Evolutionary conservation across 2,329 filamentous ascomycete genomes (phyloP).

Genomic region (Calonectria naviculata): DNA sequence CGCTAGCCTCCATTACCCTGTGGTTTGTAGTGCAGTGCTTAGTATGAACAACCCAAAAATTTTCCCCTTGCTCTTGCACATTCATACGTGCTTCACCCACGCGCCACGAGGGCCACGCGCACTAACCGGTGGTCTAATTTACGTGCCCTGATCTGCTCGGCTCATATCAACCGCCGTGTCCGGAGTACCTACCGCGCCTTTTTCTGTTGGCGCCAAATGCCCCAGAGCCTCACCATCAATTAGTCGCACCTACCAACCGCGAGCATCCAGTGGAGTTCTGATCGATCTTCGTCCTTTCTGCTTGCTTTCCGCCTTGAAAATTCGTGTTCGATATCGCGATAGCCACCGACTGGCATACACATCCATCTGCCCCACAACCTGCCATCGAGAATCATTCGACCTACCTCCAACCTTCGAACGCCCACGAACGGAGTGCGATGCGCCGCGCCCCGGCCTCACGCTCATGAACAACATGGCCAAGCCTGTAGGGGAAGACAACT

Average conservation of each 20-base stretch:
- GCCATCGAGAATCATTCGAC: constrained; percentile 21
- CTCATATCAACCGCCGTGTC: background rate
- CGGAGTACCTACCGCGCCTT: background rate
- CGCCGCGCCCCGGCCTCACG: constrained; percentile 28
- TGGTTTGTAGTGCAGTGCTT: background rate
- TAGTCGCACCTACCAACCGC: background rate
- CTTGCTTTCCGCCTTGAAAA: background rate
- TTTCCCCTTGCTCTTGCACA: background rate
- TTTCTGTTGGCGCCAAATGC: background rate
- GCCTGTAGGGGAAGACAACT: constrained; percentile 80
- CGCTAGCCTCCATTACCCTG: no score
- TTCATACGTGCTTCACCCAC: background rate
- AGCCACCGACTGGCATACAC: background rate
- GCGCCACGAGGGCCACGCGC: background rate
- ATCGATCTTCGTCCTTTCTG: background rate
- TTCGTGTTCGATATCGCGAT: background rate
- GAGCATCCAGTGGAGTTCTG: constrained; percentile 1
- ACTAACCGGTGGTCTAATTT: background rate
- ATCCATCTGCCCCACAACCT: background rate
- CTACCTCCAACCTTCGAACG: background rate
- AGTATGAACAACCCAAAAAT: constrained; percentile 5
- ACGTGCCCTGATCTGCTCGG: background rate
- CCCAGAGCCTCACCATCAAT: constrained; percentile 2
- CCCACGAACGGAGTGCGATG: constrained; percentile 36
- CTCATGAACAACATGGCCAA: constrained; percentile 54